Evolutionary conservation across 2,329 filamentous ascomycete species (phyloP), one percentile per base, ranked within the genome.

Genomic region (Truncatella angustata): DNA sequence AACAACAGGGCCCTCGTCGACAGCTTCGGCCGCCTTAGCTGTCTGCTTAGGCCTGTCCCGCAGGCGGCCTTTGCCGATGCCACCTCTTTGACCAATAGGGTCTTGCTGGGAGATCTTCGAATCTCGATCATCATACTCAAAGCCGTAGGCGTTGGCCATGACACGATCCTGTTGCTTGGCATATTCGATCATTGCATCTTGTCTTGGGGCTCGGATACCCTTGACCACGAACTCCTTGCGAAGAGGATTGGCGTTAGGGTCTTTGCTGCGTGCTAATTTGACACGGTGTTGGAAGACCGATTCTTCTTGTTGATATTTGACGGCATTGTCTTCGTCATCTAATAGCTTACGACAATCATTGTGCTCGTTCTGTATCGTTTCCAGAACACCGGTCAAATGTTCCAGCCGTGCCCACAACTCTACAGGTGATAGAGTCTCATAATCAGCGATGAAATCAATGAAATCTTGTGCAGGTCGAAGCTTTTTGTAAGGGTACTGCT

Each of bases 71-170:
- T 80, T 81, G 57, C 76, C 74, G 53, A 77, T 70, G 23, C 81
- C 80, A 37, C 89, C 69, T 34, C 74, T 70, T 58, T 85, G 81
- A 9, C 73, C 75, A 32, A 79, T 69, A 1, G 81, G 80, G 54
- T 85, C 81, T 61, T 87, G 84, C 32, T 73, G 72, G 18, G 82
- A 81, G 53, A 85, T 73, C 65, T 80, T 81, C 54, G 75, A 76
- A 2, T 77, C 75, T 48, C 82, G 78, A 9, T 78, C 73, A 58
- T 85, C 82, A 57, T 85, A 82, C 54, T 84, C 79, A 58, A 85
- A 85, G 14, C 79, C 77, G 60, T 85, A 86, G 1, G 77, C 73
- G 54, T 79, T 73, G 6, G 83, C 81, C 75, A 82, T 80, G 55
- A 84, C 72, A 51, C 73, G 73, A 66, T 85, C 81, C 62, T 86